Percentiles rank a stretch among this genome's conserved stretches.
phyloP scores from a whole-genome alignment of 306 rosid genomes.

The Rubus parviflorus region DNA sequence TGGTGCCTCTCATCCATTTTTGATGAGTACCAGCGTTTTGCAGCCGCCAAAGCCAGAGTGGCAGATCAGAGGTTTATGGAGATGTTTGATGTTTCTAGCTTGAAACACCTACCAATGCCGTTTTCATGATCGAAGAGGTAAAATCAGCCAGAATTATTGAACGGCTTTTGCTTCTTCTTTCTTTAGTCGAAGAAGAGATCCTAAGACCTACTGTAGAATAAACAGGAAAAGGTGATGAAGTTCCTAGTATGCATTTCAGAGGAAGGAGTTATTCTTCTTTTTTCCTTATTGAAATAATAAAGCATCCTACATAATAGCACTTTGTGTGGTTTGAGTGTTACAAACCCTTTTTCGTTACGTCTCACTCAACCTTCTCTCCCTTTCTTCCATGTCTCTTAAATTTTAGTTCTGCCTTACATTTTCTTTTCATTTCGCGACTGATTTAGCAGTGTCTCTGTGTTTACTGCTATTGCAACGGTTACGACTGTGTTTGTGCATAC shows the following conservation, averaged over 20 bases:
- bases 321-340: constrained; percentile 7
- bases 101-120: constrained; percentile 66
- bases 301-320: neutral
- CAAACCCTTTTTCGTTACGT: neutral
- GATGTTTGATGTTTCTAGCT: constrained; percentile 79
- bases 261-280: constrained; percentile 47
- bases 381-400: constrained; percentile 3
- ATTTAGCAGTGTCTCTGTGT: neutral
- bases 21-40: constrained; percentile 90
- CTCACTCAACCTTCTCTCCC: neutral
- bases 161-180: constrained; percentile 35
- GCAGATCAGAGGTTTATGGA: constrained; percentile 97
- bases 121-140: constrained; percentile 68
- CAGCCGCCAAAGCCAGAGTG: constrained; percentile 95
- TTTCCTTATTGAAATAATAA: constrained; percentile 12
- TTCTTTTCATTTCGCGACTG: neutral
- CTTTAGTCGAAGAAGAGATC: constrained; percentile 48
- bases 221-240: constrained; percentile 54
- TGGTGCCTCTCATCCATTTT: constrained; percentile 95
- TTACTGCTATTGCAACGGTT: constrained; percentile 23
- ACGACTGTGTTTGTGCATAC: constrained; percentile 12
- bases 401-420: neutral
- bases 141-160: constrained; percentile 27
- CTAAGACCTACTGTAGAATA: constrained; percentile 35
- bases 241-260: constrained; percentile 48